Conservation (phyloP, 2,329 filamentous ascomycete species). For the Knoxdaviesia proteae region DNA sequence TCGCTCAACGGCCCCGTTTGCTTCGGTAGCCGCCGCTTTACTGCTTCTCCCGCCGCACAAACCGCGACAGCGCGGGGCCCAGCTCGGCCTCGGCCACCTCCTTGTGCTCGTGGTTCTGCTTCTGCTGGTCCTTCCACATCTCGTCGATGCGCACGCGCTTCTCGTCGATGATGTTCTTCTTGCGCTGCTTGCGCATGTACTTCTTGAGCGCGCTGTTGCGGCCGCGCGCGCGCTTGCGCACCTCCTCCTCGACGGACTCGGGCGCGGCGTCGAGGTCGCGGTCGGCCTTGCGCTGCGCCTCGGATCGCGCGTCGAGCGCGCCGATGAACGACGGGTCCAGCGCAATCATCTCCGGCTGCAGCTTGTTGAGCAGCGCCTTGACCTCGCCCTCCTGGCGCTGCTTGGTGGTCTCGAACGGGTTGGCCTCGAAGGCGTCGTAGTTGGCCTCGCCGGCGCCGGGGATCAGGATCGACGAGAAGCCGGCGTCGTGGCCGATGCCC, state of each 20-base stretch:
- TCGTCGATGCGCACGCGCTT: conserved; percentile 74
- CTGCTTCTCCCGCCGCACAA: conserved; percentile 47
- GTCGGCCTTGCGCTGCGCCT: conserved; percentile 57
- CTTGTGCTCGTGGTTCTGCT: conserved; percentile 40
- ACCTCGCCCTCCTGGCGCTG: conserved; percentile 89
- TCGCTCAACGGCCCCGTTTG: too few species aligned
- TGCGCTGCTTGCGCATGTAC: conserved; percentile 77
- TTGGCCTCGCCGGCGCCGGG: conserved; percentile 94
- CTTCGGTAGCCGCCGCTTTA: too few species aligned
- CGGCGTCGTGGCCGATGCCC: conserved; percentile 63
- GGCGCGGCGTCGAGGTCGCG: conserved; percentile 57
- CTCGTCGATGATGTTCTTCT: conserved; percentile 91
- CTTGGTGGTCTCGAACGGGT: conserved; percentile 85
- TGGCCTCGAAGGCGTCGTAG: conserved; percentile 80
- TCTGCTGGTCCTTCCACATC: conserved; percentile 51
- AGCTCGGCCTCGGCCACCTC: conserved; percentile 50
- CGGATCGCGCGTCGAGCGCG: conserved; percentile 61
- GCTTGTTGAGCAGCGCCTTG: conserved; percentile 74
- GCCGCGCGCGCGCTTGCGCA: conserved; percentile 61
- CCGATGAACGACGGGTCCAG: conserved; percentile 85
- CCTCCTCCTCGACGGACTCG: conserved; percentile 28
- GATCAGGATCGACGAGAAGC: conserved; percentile 77
- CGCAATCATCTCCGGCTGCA: conserved; percentile 92
- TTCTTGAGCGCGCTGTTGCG: conserved; percentile 79
- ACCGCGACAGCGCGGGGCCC: conserved; percentile 70